Evolutionary conservation across 2,329 filamentous ascomycete genomes (phyloP), one percentile per base, ranked within the genome.

Genomic region (Pleurostoma richardsiae): DNA sequence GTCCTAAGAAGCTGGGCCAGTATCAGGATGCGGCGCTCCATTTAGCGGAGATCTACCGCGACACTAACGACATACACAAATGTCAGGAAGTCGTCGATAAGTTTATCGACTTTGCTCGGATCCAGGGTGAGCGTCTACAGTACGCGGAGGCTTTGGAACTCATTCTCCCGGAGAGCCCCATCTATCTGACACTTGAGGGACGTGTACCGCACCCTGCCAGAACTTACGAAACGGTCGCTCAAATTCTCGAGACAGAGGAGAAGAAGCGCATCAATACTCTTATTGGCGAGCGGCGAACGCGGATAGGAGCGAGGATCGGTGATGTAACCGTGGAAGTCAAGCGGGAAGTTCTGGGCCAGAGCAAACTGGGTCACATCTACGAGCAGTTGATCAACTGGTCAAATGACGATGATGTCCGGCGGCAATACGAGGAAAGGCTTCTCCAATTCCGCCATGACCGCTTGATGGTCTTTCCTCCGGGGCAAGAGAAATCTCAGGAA

Each of bases 251-350:
- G 60, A 72, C 80, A 2, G 88, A 94, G 50, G 94, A 99, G 67
- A 91, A 87, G 60, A 86, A 92, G 61, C 85, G 82, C 30, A 92
- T 96, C 63, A 96, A 96, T 61, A 88, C 80, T 4, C 81, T 96
- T 49, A 95, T 99, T 54, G 90, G 86, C 30, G 90, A 96, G 66
- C 82, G 94, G 40, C 80, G 91, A 52, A 96, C 91, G 1, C 80
- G 94, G 36, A 76, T 99, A 3, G 94, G 94, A 39, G 90, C 91
- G 7, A 86, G 82, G 41, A 76, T 96, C 47, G 84, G 81, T 39
- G 86, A 94, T 51, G 92, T 97, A 27, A 96, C 88, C 0, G 64
- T 80, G 3, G 88, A 96, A 50, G 94, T 95, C 42, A 96, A 92
- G 63, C 77, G 85, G 33, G 94, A 99, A 63, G 84, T 96, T 1